Conservation (phyloP, 2,329 filamentous ascomycete species). For the Bipolaris gigantea region DNA sequence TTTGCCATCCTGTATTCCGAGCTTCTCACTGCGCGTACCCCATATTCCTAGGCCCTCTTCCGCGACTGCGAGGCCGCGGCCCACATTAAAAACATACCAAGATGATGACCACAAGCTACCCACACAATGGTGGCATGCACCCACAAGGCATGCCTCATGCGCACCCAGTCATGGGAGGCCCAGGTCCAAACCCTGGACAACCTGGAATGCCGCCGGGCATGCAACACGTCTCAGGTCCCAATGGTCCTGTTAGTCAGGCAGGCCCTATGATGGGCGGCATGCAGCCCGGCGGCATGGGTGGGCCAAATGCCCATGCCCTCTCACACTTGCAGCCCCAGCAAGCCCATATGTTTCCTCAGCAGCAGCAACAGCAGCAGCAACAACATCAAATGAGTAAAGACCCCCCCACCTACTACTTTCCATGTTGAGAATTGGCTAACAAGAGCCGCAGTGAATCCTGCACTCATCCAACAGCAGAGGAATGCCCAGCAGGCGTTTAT, state of each 20-base stretch:
- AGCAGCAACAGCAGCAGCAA: constrained; percentile 51
- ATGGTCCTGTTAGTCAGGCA: constrained; percentile 69
- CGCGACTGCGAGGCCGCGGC: constrained; percentile 17
- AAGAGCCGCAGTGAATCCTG: constrained; percentile 41
- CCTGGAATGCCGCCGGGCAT: constrained; percentile 67
- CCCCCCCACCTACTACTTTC: constrained; percentile 4
- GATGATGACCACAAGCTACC: constrained; percentile 72
- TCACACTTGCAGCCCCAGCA: constrained; percentile 70
- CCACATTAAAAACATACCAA: constrained; percentile 34
- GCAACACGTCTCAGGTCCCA: constrained; percentile 72
- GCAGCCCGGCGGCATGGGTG: constrained; percentile 63
- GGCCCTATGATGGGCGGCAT: constrained; percentile 72
- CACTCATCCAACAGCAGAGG: constrained; percentile 47
- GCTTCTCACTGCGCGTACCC: background rate
- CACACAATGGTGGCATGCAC: constrained; percentile 72
- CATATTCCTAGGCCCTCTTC: constrained; percentile 6
- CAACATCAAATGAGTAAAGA: constrained; percentile 46
- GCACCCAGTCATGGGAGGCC: constrained; percentile 63
- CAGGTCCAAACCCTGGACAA: constrained; percentile 71
- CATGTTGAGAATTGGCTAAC: constrained; percentile 9
- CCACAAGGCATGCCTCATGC: constrained; percentile 69
- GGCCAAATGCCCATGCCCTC: constrained; percentile 66
- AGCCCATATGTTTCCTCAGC: constrained; percentile 58
- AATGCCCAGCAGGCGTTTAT: constrained; percentile 53
- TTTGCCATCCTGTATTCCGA: constrained; percentile 8